These are phyloP conservation scores for Cladorrhinum sp. DNA, from an alignment of 2,329 filamentous ascomycete genomes.

Conservation along the genomic window DNA sequence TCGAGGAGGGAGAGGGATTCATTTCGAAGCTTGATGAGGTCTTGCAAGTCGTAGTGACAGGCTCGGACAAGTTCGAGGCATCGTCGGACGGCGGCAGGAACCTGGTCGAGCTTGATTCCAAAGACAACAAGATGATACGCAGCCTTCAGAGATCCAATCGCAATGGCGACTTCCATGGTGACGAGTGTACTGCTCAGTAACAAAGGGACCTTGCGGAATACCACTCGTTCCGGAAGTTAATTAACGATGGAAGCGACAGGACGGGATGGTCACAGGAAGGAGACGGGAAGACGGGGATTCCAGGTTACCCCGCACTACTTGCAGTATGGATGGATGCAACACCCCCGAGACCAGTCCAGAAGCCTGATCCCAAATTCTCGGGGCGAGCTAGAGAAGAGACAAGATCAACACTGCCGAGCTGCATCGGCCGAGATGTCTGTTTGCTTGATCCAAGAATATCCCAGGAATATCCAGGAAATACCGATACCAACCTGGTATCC, in stretches of 20 bases:
- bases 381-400: not conserved
- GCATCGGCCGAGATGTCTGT: not conserved
- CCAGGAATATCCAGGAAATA: not conserved
- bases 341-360: too few species aligned
- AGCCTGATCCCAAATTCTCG: not conserved
- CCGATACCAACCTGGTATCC: too few species aligned
- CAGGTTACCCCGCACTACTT: not conserved
- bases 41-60: slow-evolving; percentile 33
- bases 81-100: slow-evolving; percentile 29
- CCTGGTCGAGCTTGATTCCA: slow-evolving; percentile 27
- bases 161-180: slow-evolving; percentile 3
- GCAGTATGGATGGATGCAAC: not conserved
- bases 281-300: not conserved
- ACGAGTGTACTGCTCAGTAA: not conserved
- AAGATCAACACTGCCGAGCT: not conserved
- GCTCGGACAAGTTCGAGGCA: slow-evolving; percentile 34
- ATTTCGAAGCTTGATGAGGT: slow-evolving; percentile 34
- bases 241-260: too few species aligned
- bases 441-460: not conserved
- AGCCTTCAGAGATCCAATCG: slow-evolving; percentile 6
- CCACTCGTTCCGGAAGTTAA: not conserved
- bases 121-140: slow-evolving; percentile 18
- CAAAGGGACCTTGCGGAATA: not conserved
- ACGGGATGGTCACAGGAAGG: too few species aligned
- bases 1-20: slow-evolving; percentile 28